Evolutionary conservation across 352 stramenopile species (phyloP).

Genomic region (Phytophthora cactorum): DNA sequence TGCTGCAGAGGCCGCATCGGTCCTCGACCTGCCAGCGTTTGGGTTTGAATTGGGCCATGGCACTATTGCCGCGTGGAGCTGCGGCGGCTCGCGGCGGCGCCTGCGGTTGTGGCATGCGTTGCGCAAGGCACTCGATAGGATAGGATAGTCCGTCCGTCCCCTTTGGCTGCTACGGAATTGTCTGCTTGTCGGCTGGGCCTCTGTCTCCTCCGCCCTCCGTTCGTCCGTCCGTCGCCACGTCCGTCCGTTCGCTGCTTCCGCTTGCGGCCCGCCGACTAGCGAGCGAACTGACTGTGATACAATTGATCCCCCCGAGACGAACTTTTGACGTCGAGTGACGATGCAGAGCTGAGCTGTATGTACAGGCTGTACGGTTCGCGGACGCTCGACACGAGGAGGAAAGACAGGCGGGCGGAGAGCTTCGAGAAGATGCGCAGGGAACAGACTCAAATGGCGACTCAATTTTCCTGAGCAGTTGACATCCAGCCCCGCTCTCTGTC

Average conservation of each 20-base stretch:
- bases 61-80: constrained; percentile 43
- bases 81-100: constrained; percentile 12
- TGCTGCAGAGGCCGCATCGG: constrained; percentile 66
- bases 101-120: constrained; percentile 30
- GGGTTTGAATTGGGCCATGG: constrained; percentile 61
- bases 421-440: constrained; percentile 41
- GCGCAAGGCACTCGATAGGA: constrained; percentile 1
- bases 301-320: constrained; percentile 20
- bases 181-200: constrained; percentile 14
- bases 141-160: constrained; percentile 8
- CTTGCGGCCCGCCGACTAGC: constrained; percentile 30
- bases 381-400: constrained; percentile 11
- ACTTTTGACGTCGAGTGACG: constrained; percentile 12
- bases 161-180: constrained; percentile 15
- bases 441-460: background rate
- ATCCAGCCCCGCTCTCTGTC: constrained; percentile 1
- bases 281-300: constrained; percentile 28
- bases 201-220: background rate
- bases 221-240: constrained; percentile 12
- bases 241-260: constrained; percentile 4
- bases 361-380: constrained; percentile 32
- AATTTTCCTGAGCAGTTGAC: background rate
- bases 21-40: constrained; percentile 66
- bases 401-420: constrained; percentile 29
- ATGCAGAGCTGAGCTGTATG: constrained; percentile 8